A percentile compares a stretch with the other conserved stretches of the same genome.
These are phyloP conservation scores for Nothophaeocryptopus gaeumannii DNA, from an alignment of 2,329 filamentous ascomycete genomes.

Conservation along the genomic window DNA sequence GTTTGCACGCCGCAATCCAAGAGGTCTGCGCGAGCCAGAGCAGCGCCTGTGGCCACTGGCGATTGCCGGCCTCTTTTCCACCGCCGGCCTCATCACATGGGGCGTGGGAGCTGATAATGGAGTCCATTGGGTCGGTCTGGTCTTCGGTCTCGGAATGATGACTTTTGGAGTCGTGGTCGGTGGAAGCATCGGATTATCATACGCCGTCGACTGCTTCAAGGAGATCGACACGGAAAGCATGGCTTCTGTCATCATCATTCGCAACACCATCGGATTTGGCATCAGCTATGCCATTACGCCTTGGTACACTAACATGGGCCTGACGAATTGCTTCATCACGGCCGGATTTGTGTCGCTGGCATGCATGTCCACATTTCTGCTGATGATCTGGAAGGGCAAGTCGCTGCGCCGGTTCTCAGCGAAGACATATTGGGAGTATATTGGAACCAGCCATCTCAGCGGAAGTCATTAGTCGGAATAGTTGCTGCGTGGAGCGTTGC, in stretches of 20 bases:
- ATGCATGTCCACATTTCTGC: conserved; percentile 22
- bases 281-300: conserved; percentile 50
- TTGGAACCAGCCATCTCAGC: conserved; percentile 7
- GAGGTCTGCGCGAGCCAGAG: conserved; percentile 41
- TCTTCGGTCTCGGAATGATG: conserved; percentile 47
- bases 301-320: conserved; percentile 41
- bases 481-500: too few relatives aligned
- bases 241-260: conserved; percentile 47
- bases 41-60: conserved; percentile 43
- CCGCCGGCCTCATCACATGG: conserved; percentile 37
- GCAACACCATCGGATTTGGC: conserved; percentile 49
- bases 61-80: conserved; percentile 37
- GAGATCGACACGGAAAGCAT: conserved; percentile 45
- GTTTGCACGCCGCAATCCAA: conserved; percentile 37
- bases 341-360: conserved; percentile 14
- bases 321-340: conserved; percentile 41
- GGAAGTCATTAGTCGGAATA: conserved; percentile 2
- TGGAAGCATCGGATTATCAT: conserved; percentile 41
- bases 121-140: conserved; percentile 50
- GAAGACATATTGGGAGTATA: conserved; percentile 18
- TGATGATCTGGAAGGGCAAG: conserved; percentile 25
- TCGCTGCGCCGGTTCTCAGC: conserved; percentile 15
- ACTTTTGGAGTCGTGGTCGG: conserved; percentile 43
- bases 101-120: conserved; percentile 47
- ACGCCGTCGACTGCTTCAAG: conserved; percentile 46